Evolutionary conservation across 306 rosid genomes (phyloP), one percentile per base, ranked within the genome.

Genomic region (Cicer chorassanicum): DNA sequence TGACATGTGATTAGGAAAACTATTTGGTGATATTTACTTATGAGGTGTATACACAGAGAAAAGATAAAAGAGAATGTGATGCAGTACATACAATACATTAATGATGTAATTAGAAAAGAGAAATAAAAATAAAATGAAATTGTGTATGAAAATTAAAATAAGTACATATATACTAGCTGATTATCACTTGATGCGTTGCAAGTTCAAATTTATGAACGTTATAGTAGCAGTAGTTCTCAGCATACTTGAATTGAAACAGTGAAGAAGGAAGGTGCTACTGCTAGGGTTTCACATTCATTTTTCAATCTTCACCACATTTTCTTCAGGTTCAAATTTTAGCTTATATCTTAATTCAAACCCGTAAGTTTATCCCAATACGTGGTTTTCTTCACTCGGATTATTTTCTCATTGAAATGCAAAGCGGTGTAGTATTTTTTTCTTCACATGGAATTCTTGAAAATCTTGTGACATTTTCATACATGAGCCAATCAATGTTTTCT

Each of bases 131-230:
- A 29, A 29, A 29, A 29, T 29, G 36, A 29, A 4, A 29, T 29
- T 29, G 36, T 4, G 36, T 29, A 4, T 29, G 36, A 29, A 29
- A 29, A 29, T 29, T 4, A 29, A 29, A 29, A 29, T 4, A 3
- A 3, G 36, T 3, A 3, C 5, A 24, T 29, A 29, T 24, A 24
- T 29, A 29, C 0, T 29, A 29, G 3, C 5, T 29, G 36, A 29
- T 29, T 29, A 29, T 29, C 36, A 29, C 5, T 29, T 29, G 65
- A 60, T 34, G 65, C 43, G 10, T 9, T 34, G 36, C 5, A 29
- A 29, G 36, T 60, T 60, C 19, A 60, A 60, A 60, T 34, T 29
- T 59, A 42, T 24, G 65, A 24, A 59, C 65, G 42, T 59, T 59
- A 21, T 21, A 21, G 29, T 21, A 21, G 19, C 1, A 11, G 8